phyloP scores from a whole-genome alignment of 2,329 filamentous ascomycete genomes.

The Aspergillus pseudoglaucus region DNA sequence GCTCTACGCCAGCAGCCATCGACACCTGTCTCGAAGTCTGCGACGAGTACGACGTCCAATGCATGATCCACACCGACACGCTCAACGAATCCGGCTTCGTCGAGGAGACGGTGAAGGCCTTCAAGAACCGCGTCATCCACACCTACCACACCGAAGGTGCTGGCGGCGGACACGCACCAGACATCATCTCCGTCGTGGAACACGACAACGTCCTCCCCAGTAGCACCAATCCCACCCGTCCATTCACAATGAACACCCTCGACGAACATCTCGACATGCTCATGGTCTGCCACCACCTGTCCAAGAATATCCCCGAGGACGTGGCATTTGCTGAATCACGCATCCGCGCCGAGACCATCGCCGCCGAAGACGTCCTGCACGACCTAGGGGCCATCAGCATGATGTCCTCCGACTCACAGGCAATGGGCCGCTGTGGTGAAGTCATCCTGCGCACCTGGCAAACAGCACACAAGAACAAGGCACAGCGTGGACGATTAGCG shows the following conservation, averaged over 20 bases:
- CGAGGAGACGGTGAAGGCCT: constrained; percentile 77
- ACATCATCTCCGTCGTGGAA: constrained; percentile 92
- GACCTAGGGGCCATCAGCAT: constrained; percentile 93
- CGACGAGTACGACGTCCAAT: constrained; percentile 87
- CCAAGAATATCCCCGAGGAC: constrained; percentile 88
- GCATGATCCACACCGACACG: constrained; percentile 90
- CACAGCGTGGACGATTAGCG: constrained; percentile 66
- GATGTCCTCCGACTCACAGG: constrained; percentile 94
- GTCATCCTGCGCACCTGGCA: constrained; percentile 93
- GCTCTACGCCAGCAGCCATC: constrained; percentile 81
- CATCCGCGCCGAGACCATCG: constrained; percentile 93
- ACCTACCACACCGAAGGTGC: constrained; percentile 97
- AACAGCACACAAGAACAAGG: constrained; percentile 94
- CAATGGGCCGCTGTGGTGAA: constrained; percentile 94
- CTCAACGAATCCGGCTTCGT: constrained; percentile 97
- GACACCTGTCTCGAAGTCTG: constrained; percentile 79
- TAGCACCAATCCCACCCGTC: constrained; percentile 86
- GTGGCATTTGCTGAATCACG: constrained; percentile 91
- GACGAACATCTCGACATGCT: constrained; percentile 98
- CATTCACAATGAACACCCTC: constrained; percentile 84
- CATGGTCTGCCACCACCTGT: constrained; percentile 95
- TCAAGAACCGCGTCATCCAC: constrained; percentile 84
- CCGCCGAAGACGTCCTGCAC: constrained; percentile 91
- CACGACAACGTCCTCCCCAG: constrained; percentile 81
- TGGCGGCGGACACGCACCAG: constrained; percentile 87